Conservation (phyloP, 345 rosid genomes). For the Corchorus capsularis region DNA sequence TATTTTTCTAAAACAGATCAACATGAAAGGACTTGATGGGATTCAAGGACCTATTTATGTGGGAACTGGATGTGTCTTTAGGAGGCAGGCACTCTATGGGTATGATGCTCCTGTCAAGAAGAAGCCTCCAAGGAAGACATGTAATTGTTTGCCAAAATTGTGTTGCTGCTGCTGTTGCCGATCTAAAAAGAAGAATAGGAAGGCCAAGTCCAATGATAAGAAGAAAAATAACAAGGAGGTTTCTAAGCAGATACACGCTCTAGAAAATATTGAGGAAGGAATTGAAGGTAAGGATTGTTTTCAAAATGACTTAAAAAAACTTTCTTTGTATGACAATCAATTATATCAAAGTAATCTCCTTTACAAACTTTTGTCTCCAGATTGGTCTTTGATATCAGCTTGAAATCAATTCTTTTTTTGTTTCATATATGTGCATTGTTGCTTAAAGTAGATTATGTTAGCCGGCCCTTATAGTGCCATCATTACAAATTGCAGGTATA, state of each 20-base stretch:
- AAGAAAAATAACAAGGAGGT: conserved; percentile 59
- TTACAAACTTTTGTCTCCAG: not conserved
- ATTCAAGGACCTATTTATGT: conserved; percentile 94
- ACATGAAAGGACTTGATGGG: conserved; percentile 96
- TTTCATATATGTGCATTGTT: not conserved
- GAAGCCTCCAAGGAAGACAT: conserved; percentile 67
- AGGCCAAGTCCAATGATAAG: conserved; percentile 44
- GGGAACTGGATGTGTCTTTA: conserved; percentile 92
- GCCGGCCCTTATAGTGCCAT: not conserved
- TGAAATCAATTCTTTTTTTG: not conserved
- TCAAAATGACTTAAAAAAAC: not conserved
- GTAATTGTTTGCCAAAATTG: conserved; percentile 92
- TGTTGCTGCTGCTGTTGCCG: conserved; percentile 51
- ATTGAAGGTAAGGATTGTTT: conserved; percentile 42
- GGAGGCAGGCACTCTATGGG: conserved; percentile 87
- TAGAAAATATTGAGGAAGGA: conserved; percentile 77
- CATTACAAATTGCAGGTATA: conserved; percentile 36
- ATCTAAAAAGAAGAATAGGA: conserved; percentile 54
- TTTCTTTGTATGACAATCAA: not conserved
- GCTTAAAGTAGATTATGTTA: conserved; percentile 9
- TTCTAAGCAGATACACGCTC: conserved; percentile 67
- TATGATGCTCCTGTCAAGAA: conserved; percentile 78
- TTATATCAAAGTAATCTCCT: not conserved
- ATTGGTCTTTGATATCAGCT: not conserved
- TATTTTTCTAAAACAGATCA: conserved; percentile 53